Conservation (phyloP, 2,329 filamentous ascomycete species). For the Penicillium sp. region DNA sequence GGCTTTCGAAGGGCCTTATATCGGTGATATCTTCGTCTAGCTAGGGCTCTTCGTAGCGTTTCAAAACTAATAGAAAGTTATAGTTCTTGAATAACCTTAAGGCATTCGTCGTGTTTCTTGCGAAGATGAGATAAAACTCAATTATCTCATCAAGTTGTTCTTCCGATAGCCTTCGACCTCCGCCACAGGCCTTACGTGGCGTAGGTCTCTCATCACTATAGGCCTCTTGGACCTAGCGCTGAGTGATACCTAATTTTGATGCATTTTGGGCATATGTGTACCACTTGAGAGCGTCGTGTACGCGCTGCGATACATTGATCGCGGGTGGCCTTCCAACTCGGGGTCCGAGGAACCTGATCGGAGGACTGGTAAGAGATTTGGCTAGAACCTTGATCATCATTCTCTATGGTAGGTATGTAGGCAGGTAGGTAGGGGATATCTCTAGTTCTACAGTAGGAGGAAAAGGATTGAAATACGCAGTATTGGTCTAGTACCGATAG, state of each 20-base stretch:
- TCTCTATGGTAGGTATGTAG: background rate
- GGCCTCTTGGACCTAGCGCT: slow-evolving; percentile 4
- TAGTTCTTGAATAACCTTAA: slow-evolving; percentile 1
- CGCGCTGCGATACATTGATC: slow-evolving; percentile 4
- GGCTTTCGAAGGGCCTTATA: no score
- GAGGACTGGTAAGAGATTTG: no score
- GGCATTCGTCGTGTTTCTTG: slow-evolving; percentile 4
- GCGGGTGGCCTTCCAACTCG: background rate
- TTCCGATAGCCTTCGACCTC: background rate
- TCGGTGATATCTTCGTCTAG: background rate
- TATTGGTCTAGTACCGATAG: background rate
- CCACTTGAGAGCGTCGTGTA: background rate
- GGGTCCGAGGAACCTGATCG: background rate
- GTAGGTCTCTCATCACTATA: slow-evolving; percentile 2
- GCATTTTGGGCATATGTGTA: slow-evolving; percentile 3
- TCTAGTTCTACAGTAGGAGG: background rate
- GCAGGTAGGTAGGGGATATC: background rate
- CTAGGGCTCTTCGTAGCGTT: slow-evolving; percentile 2
- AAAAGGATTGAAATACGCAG: background rate
- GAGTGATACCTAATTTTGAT: background rate
- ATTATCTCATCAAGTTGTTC: slow-evolving; percentile 3
- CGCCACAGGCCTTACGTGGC: background rate
- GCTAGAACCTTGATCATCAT: background rate
- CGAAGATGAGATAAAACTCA: background rate
- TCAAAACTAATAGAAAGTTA: background rate